Evolutionary conservation across 1,284 basidiomycete genomes (phyloP), one percentile per base, ranked within the genome.

Genomic region (Leccinum cinnamomeum): DNA sequence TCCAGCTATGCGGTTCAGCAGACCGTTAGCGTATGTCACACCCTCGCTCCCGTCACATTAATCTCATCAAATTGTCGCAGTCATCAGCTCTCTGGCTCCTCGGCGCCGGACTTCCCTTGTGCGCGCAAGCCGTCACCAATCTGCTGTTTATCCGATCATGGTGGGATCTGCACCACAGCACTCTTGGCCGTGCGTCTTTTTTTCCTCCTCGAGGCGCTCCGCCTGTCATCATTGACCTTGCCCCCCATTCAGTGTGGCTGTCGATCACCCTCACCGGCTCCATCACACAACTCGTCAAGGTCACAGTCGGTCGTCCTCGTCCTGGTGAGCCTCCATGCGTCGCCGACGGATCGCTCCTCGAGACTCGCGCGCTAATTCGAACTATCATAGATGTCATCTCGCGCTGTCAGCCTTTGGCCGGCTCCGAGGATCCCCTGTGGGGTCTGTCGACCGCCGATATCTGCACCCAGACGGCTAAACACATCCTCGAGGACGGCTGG

Each of bases 81-180:
- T 71, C 70, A 37, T 70, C 69, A 12, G 72, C 78, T 6, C 76
- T 88, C 4, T 77, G 79, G 63, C 63, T 85, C 35, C 80, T 89
- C 56, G 78, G 82, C 16, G 70, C 78, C 8, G 77, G 74, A 2
- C 72, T 83, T 3, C 86, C 88, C 0, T 69, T 85, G 0, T 63
- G 82, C 6, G 68, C 83, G n/a, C 80, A 89, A 61, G 72, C 81
- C 20, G 64, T 81, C 5, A 75, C 88, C 62, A 84, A 86, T 56
- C 18, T 81, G 5, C 60, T 84, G 10, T 79, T 86, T n/a, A 70
- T 83, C 2, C 79, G 85, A 7, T 84, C 81, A 1, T 80, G 82
- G 70, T 91, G 89, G 88, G 90, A 92, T 68, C 75, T 86, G 23
- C 90, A 93, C 74, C 84, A 83, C 64, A 81, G 84, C 51, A 71